Evolutionary conservation across 345 rosid genomes (phyloP).

Genomic region (Aethionema arabicum): DNA sequence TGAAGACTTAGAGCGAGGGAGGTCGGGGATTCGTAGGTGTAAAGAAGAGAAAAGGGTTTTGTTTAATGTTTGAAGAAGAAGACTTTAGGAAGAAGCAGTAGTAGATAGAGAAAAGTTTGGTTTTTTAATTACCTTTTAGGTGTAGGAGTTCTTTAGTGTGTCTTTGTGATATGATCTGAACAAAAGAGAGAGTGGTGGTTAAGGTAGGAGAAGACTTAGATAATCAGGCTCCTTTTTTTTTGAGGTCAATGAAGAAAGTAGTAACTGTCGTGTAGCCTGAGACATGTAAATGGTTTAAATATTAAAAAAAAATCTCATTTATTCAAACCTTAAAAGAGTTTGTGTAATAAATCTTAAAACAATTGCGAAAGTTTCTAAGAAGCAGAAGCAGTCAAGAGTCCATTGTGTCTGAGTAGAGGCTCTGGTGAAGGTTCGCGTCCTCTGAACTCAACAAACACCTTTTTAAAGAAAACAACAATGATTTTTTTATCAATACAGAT

Average conservation of each 20-base stretch:
- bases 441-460: slow-evolving; percentile 88
- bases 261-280: slow-evolving; percentile 9
- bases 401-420: slow-evolving; percentile 83
- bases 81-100: slow-evolving; percentile 28
- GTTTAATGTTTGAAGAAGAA: background rate
- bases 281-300: slow-evolving; percentile 29
- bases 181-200: background rate
- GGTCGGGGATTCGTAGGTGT: slow-evolving; percentile 14
- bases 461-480: slow-evolving; percentile 23
- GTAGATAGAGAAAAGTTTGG: slow-evolving; percentile 12
- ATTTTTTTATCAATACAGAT: slow-evolving; percentile 1
- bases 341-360: background rate
- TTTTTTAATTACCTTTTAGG: slow-evolving; percentile 4
- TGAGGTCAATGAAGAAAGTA: background rate
- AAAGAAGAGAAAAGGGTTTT: slow-evolving; percentile 11
- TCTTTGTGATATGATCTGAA: slow-evolving; percentile 20
- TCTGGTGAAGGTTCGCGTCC: slow-evolving; percentile 93
- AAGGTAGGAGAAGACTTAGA: background rate
- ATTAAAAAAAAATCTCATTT: background rate
- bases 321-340: slow-evolving; percentile 14
- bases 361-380: slow-evolving; percentile 29
- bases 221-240: no score
- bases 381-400: slow-evolving; percentile 52
- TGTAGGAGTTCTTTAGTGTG: slow-evolving; percentile 23
- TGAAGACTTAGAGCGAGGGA: background rate